phyloP scores from a whole-genome alignment of 2,329 filamentous ascomycete species.

The Pseudogymnoascus sp. region DNA sequence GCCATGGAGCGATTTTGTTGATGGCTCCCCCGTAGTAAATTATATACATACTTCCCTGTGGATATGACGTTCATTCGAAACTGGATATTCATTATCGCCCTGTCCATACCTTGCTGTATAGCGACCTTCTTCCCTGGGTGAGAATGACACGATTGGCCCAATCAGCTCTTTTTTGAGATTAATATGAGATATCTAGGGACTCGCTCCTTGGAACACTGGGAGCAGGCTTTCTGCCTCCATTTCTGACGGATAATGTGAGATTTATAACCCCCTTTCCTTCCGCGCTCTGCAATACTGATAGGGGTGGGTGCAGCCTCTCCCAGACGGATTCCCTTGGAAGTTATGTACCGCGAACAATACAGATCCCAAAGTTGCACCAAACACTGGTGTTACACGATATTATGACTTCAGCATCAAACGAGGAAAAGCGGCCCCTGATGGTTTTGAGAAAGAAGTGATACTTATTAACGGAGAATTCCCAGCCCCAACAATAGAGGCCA shows the following conservation, averaged over 20 bases:
- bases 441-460: constrained; percentile 22
- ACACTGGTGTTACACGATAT: constrained; percentile 31
- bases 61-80: neutral
- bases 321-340: constrained; percentile 46
- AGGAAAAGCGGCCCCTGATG: constrained; percentile 23
- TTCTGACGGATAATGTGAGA: constrained; percentile 36
- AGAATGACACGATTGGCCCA: neutral
- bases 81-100: neutral
- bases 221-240: constrained; percentile 29
- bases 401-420: constrained; percentile 26
- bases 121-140: neutral
- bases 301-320: constrained; percentile 30
- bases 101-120: neutral
- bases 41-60: neutral
- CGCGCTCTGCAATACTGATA: neutral
- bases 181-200: constrained; percentile 2
- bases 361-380: constrained; percentile 30
- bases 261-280: neutral
- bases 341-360: constrained; percentile 30
- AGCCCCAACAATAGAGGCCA: constrained; percentile 31
- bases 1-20: neutral
- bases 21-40: neutral
- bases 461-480: constrained; percentile 31
- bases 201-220: constrained; percentile 28
- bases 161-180: neutral